Percentiles rank a stretch among this genome's conserved stretches.
Conservation (phyloP, 768 basidiomycete genomes). For the Grammothele lineata region DNA sequence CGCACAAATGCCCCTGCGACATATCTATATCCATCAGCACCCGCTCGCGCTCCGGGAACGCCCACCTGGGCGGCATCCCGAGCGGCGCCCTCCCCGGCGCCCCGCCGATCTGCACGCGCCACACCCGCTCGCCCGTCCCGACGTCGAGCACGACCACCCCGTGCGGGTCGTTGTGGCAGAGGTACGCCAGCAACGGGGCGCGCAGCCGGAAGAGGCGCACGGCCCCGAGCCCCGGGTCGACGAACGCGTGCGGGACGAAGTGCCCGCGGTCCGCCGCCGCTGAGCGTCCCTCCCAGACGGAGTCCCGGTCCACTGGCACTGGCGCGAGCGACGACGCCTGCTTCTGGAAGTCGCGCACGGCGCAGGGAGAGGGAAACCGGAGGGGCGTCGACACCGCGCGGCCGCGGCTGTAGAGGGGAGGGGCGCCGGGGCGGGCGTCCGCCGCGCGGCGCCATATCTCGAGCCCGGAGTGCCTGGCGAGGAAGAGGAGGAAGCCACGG, state of each 20-base stretch:
- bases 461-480: conserved; percentile 15
- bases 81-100: background rate
- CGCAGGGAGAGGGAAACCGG: conserved; percentile 4
- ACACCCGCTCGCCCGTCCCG: conserved; percentile 7
- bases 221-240: conserved; percentile 12
- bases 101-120: conserved; percentile 4
- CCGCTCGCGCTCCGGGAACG: background rate
- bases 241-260: conserved; percentile 20
- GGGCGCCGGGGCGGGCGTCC: conserved; percentile 2
- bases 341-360: conserved; percentile 13
- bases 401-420: background rate
- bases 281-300: too few relatives aligned
- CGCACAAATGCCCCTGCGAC: conserved; percentile 9
- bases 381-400: conserved; percentile 10
- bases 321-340: conserved; percentile 6
- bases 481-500: conserved; percentile 15
- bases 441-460: conserved; percentile 20
- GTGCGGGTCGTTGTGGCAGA: conserved; percentile 6
- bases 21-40: conserved; percentile 19
- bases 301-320: too few relatives aligned
- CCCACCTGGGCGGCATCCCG: conserved; percentile 6
- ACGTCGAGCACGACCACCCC: conserved; percentile 16
- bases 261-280: conserved; percentile 11
- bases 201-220: conserved; percentile 13
- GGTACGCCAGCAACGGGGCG: conserved; percentile 12